Evolutionary conservation across 2,329 filamentous ascomycete genomes (phyloP), one percentile per base, ranked within the genome.

Genomic region (Chaetomium globosum): DNA sequence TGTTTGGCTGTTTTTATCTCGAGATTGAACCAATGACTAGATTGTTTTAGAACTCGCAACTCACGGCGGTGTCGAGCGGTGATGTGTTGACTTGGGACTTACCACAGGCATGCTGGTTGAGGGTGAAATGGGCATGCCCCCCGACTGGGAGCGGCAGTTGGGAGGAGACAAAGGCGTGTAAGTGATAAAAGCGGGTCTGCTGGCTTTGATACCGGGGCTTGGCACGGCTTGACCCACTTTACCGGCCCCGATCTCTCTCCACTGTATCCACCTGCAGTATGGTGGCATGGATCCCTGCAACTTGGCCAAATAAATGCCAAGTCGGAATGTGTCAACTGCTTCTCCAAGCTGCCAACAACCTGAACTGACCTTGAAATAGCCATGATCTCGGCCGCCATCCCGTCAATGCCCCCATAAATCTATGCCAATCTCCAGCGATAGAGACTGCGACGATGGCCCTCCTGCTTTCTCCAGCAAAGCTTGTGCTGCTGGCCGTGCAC

Each of bases 401-500:
- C 55, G 43, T 54, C 59, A 39, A 65, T 23, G 10, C 49, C 6
- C 58, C 55, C 21, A 65, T 57, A 54, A 61, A 12, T 43, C n/a
- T n/a, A 36, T 30, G 10, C 23, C 33, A 12, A 48, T 30, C 16
- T 7, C 6, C 39, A 10, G 48, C 56, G 39, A 59, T 36, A 56
- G 48, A 51, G 10, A 13, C 30, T 46, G 54, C 64, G 58, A 65
- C 59, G 70, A 70, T 69, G 76, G 75, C 74, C 67, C 69, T 77
- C 61, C 74, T 78, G 53, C 80, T 91, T 63, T 87, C 88, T 12
- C 81, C 87, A 58, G 82, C 89, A 64, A 90, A 92, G 75, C 85
- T 88, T 69, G 80, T 92, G 65, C 84, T 95, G 65, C 83, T 94
- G 58, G 89, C 91, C 53, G 87, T 88, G 26, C 86, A 92, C 72